phyloP scores from a whole-genome alignment of 2,329 filamentous ascomycete genomes.

The Claviceps sp. region DNA sequence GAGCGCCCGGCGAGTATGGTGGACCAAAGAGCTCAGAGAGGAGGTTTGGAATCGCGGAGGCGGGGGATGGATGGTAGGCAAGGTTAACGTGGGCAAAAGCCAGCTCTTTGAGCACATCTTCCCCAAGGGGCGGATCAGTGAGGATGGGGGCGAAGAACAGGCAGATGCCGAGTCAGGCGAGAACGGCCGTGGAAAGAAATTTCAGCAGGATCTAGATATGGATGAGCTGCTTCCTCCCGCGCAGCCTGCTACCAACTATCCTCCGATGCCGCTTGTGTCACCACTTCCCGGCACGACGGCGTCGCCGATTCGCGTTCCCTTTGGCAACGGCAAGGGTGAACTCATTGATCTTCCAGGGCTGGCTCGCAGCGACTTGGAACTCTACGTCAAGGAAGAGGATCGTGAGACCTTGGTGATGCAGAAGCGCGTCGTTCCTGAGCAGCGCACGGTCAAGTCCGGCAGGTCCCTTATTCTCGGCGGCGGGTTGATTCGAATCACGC shows the following conservation, averaged over 20 bases:
- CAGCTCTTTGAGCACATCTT: constrained; percentile 79
- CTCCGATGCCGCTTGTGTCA: constrained; percentile 75
- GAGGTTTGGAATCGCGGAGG: constrained; percentile 75
- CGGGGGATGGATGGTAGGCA: constrained; percentile 92
- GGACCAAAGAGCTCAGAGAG: constrained; percentile 76
- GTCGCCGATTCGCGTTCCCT: constrained; percentile 85
- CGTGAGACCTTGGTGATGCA: constrained; percentile 66
- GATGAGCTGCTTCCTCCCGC: constrained; percentile 60
- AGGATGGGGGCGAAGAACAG: constrained; percentile 4
- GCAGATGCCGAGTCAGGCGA: too few species aligned
- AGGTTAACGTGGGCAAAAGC: constrained; percentile 95
- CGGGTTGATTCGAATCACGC: constrained; percentile 78
- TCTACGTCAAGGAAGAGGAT: constrained; percentile 54
- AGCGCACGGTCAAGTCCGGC: constrained; percentile 57
- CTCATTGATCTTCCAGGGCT: constrained; percentile 87
- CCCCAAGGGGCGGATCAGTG: constrained; percentile 53
- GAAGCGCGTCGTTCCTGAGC: constrained; percentile 57
- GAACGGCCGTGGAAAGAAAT: not conserved
- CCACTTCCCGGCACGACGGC: constrained; percentile 85
- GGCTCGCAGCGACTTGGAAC: constrained; percentile 57
- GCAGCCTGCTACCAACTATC: constrained; percentile 60
- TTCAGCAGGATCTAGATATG: constrained; percentile 21
- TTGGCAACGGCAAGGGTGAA: constrained; percentile 75
- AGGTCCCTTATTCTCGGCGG: constrained; percentile 69
- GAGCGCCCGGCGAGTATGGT: constrained; percentile 78